Conservation (phyloP, 2,329 filamentous ascomycete genomes). For the Pseudomassariella vexata region DNA sequence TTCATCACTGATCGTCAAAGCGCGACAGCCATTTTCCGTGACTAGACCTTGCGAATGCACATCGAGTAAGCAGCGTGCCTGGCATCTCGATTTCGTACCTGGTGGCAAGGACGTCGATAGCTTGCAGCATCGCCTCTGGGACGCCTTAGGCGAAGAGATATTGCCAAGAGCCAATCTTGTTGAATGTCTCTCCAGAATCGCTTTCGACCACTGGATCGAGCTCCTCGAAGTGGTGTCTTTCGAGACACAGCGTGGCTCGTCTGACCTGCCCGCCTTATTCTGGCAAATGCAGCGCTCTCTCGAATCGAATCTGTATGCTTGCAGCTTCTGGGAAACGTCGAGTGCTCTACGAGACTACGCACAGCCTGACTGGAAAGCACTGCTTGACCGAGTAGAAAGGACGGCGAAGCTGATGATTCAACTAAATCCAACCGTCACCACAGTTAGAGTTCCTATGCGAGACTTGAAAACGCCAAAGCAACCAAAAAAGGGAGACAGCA, state of each 20-base stretch:
- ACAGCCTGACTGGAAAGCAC: conserved; percentile 21
- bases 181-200: conserved; percentile 13
- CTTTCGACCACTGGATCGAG: conserved; percentile 27
- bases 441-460: conserved; percentile 6
- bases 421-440: conserved; percentile 8
- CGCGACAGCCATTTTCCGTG: conserved; percentile 9
- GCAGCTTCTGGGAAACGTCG: too few relatives aligned
- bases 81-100: not conserved
- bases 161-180: conserved; percentile 5
- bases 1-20: conserved; percentile 11
- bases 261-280: conserved; percentile 15
- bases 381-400: conserved; percentile 24
- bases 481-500: not conserved
- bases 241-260: conserved; percentile 1
- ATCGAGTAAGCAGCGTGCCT: not conserved
- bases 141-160: conserved; percentile 10
- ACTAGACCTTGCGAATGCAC: conserved; percentile 4
- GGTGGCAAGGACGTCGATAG: conserved; percentile 13
- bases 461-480: conserved; percentile 3
- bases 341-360: too few relatives aligned
- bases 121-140: conserved; percentile 21
- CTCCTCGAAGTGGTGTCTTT: conserved; percentile 26
- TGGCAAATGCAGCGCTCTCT: conserved; percentile 25
- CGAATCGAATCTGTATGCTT: conserved; percentile 28
- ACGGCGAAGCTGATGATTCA: conserved; percentile 17